Percentiles rank a stretch among this genome's conserved stretches.
Conservation (phyloP, 2,329 filamentous ascomycete genomes). For the Aspergillus latus region DNA sequence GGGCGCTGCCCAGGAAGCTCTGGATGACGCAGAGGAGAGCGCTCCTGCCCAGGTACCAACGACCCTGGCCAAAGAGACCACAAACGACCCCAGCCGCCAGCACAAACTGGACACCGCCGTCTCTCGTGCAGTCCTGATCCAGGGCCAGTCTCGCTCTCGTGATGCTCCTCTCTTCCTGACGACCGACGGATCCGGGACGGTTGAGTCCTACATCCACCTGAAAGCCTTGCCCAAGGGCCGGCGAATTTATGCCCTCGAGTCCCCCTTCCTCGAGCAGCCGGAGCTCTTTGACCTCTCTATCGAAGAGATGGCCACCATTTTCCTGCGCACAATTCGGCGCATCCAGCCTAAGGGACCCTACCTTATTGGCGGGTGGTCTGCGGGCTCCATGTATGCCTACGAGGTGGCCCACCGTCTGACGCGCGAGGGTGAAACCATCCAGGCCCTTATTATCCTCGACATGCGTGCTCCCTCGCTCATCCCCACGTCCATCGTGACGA, state of each 20-base stretch:
- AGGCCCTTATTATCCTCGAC: slow-evolving; percentile 6
- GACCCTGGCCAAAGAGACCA: neutral
- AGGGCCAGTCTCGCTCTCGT: neutral
- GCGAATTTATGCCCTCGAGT: slow-evolving; percentile 14
- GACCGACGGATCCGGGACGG: slow-evolving; percentile 11
- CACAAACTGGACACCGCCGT: neutral
- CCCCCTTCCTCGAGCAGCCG: neutral
- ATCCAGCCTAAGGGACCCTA: slow-evolving; percentile 15
- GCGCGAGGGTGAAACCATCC: slow-evolving; percentile 4
- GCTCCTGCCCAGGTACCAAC: neutral
- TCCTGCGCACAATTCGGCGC: slow-evolving; percentile 5
- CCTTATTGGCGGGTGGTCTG: slow-evolving; percentile 12
- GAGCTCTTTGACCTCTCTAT: slow-evolving; percentile 1
- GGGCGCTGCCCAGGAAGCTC: neutral
- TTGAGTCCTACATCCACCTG: slow-evolving; percentile 10
- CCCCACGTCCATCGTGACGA: slow-evolving; percentile 1
- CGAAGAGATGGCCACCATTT: slow-evolving; percentile 6
- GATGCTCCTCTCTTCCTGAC: slow-evolving; percentile 7
- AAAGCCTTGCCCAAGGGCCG: slow-evolving; percentile 1
- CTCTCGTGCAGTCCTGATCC: slow-evolving; percentile 7
- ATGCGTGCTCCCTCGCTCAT: slow-evolving; percentile 7
- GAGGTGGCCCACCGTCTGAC: slow-evolving; percentile 10
- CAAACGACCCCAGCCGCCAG: neutral
- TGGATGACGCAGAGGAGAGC: neutral
- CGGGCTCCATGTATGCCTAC: slow-evolving; percentile 10